Percentiles rank a stretch among this genome's conserved stretches.
Evolutionary conservation across 2,329 filamentous ascomycete genomes (phyloP).

Genomic region (Diaporthe longicolla): DNA sequence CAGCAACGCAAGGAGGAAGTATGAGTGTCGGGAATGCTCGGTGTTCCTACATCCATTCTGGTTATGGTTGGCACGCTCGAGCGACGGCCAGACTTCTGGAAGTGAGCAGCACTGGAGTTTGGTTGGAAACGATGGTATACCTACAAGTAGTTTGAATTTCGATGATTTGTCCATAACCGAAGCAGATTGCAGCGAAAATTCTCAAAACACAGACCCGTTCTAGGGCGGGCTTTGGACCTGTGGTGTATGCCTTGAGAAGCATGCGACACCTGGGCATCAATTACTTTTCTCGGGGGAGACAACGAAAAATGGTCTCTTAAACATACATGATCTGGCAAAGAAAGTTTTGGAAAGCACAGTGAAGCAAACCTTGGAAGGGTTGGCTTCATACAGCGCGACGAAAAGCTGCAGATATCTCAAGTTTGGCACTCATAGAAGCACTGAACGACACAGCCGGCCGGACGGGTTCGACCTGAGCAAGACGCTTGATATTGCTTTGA

Average conservation of each 20-base stretch:
- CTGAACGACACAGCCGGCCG: background rate
- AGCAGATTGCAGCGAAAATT: too few relatives aligned
- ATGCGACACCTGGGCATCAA: too few relatives aligned
- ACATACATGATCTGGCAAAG: too few relatives aligned
- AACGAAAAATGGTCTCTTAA: too few relatives aligned
- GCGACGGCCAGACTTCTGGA: background rate
- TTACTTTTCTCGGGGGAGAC: too few relatives aligned
- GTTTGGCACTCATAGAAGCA: background rate
- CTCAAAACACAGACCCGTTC: too few relatives aligned
- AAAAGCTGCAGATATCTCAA: background rate
- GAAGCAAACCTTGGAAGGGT: background rate
- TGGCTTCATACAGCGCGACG: background rate
- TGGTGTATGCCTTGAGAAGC: too few relatives aligned
- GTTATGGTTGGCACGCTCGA: background rate
- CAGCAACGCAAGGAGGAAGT: constrained; percentile 16
- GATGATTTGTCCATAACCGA: too few relatives aligned
- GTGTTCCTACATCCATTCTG: background rate
- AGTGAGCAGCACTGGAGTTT: background rate
- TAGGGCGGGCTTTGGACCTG: too few relatives aligned
- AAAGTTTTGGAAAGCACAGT: background rate
- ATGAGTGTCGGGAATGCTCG: background rate
- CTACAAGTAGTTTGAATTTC: background rate
- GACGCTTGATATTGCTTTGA: background rate
- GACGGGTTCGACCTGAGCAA: background rate
- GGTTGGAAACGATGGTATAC: background rate